These are phyloP conservation scores for Epichloe baconii DNA, from an alignment of 2,329 filamentous ascomycete genomes.

Conservation along the genomic window DNA sequence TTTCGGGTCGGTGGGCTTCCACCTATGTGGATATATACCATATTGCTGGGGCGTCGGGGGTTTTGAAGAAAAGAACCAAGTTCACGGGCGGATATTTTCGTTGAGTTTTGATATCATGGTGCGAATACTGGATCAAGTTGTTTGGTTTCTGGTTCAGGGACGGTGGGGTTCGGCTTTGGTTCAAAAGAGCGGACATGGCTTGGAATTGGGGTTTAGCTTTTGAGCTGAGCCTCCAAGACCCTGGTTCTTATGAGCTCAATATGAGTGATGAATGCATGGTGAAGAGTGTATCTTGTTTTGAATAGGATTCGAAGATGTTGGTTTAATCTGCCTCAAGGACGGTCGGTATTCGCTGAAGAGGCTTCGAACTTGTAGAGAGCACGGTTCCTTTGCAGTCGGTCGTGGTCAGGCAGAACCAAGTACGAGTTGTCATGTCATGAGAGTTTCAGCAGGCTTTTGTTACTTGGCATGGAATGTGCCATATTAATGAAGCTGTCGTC, in stretches of 20 bases:
- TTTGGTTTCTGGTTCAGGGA: neutral
- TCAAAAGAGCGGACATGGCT: neutral
- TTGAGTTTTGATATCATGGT: neutral
- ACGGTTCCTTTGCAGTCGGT: too few species aligned
- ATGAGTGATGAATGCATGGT: neutral
- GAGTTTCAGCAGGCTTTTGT: too few species aligned
- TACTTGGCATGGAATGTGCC: too few species aligned
- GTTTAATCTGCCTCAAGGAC: too few species aligned
- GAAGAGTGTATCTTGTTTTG: neutral
- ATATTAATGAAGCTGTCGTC: too few species aligned
- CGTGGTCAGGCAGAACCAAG: too few species aligned
- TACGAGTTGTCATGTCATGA: too few species aligned
- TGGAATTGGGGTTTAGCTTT: neutral
- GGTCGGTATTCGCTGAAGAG: too few species aligned
- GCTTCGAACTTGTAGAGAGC: too few species aligned
- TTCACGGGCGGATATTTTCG: neutral
- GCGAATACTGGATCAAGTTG: neutral
- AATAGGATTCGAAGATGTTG: too few species aligned
- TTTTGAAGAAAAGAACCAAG: neutral
- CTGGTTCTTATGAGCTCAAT: too few species aligned
- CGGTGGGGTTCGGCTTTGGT: neutral
- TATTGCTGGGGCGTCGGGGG: conserved; percentile 3
- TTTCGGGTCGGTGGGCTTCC: neutral
- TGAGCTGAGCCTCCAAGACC: neutral
- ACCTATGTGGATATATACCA: conserved; percentile 8